phyloP scores from a whole-genome alignment of 1,284 basidiomycete species.

The Sporisorium exsertum region DNA sequence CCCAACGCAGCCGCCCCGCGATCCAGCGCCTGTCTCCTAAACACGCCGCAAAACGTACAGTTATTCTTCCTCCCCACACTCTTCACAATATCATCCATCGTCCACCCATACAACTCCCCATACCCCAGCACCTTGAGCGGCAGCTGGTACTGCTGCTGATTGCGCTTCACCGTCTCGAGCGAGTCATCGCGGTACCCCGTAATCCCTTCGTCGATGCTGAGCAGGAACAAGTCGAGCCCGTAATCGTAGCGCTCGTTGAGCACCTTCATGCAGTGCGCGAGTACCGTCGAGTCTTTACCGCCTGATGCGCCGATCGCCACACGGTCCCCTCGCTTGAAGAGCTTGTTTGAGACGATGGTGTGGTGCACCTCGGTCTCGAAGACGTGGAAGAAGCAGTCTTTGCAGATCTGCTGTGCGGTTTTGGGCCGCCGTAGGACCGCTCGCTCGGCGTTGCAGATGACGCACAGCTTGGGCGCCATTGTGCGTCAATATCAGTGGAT shows the following conservation, averaged over 20 bases:
- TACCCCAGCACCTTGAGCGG: constrained; percentile 97
- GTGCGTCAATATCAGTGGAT: neutral
- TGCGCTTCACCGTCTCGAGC: constrained; percentile 97
- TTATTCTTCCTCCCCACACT: constrained; percentile 97
- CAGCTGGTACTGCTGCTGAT: constrained; percentile 93
- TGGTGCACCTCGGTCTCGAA: constrained; percentile 99
- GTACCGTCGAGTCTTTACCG: constrained; percentile 98
- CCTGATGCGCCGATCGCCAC: constrained; percentile 98
- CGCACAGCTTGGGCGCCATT: constrained; percentile 72
- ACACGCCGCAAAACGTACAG: constrained; percentile 99
- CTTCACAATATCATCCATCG: constrained; percentile 95
- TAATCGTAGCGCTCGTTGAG: constrained; percentile 94
- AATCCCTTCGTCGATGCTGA: constrained; percentile 99
- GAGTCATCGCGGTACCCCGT: constrained; percentile 98
- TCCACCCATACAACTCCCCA: constrained; percentile 97
- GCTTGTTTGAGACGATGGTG: constrained; percentile 78
- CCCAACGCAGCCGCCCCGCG: constrained; percentile 87
- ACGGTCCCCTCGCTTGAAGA: constrained; percentile 90
- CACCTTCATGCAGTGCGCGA: constrained; percentile 95
- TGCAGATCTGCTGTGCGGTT: constrained; percentile 96
- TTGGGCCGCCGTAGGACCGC: constrained; percentile 95
- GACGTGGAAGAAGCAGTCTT: constrained; percentile 92
- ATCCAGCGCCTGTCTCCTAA: constrained; percentile 93
- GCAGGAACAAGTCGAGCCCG: constrained; percentile 87
- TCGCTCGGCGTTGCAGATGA: constrained; percentile 79